A percentile compares a stretch with the other conserved stretches of the same genome.
Evolutionary conservation across 345 rosid genomes (phyloP).

Genomic region (Erodium maritimum): DNA sequence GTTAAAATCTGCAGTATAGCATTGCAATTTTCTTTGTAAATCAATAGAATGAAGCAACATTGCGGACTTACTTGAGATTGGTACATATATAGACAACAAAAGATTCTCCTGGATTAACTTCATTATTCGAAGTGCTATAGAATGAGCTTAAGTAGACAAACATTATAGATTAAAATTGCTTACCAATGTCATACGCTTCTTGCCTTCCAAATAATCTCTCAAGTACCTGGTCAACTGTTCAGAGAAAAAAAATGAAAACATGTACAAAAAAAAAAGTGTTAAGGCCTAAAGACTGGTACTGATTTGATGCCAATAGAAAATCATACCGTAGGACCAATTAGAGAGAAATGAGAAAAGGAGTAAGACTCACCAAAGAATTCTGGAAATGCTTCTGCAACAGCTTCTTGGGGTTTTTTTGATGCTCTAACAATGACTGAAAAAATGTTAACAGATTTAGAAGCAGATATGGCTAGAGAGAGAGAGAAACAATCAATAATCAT

Average conservation of each 20-base stretch:
- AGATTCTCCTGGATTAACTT: neutral
- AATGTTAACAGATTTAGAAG: neutral
- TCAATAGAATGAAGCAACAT: too few species aligned
- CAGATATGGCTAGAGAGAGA: neutral
- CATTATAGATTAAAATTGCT: slow-evolving; percentile 12
- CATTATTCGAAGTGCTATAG: neutral
- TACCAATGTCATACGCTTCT: slow-evolving; percentile 86
- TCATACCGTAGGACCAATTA: neutral
- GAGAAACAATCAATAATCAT: neutral
- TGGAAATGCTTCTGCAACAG: slow-evolving; percentile 78
- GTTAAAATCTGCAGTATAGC: slow-evolving; percentile 50
- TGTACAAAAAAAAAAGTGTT: too few species aligned
- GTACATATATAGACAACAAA: neutral
- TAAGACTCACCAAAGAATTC: slow-evolving; percentile 62
- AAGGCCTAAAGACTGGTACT: too few species aligned
- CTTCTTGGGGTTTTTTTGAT: slow-evolving; percentile 79
- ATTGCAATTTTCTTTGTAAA: too few species aligned
- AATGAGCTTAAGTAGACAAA: neutral
- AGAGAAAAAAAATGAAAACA: neutral
- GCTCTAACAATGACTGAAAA: slow-evolving; percentile 70
- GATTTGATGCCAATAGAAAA: neutral
- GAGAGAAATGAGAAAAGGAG: slow-evolving; percentile 5
- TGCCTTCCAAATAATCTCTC: slow-evolving; percentile 84
- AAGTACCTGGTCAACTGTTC: slow-evolving; percentile 72
- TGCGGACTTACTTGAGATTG: too few species aligned